Conservation (phyloP, 345 rosid genomes). For the Eucalyptus erythrocorys region DNA sequence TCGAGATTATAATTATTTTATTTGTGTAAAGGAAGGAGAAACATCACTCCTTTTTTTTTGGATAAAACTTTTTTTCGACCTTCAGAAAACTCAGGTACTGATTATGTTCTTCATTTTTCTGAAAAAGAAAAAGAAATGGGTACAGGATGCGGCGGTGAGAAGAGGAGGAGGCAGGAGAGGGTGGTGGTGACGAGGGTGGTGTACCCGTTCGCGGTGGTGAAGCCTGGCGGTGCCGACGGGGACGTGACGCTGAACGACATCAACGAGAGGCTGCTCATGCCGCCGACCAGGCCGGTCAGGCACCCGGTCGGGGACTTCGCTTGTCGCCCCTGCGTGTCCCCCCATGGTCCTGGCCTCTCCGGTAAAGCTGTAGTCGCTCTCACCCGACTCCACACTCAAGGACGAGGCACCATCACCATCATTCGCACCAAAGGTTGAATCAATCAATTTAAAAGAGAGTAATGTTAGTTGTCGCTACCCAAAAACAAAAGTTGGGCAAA, state of each 20-base stretch:
- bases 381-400: constrained; percentile 79
- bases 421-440: constrained; percentile 78
- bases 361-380: constrained; percentile 94
- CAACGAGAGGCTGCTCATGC: constrained; percentile 70
- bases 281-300: constrained; percentile 75
- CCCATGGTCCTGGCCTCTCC: constrained; percentile 69
- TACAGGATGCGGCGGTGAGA: not conserved
- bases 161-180: constrained; percentile 20
- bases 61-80: not conserved
- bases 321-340: constrained; percentile 55
- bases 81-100: not conserved
- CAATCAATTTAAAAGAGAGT: too few species aligned
- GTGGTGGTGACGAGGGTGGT: constrained; percentile 59
- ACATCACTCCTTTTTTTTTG: not conserved
- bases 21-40: not conserved
- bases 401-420: constrained; percentile 89
- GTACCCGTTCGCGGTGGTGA: constrained; percentile 92
- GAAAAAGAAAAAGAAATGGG: not conserved
- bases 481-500: not conserved
- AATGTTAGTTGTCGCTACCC: not conserved
- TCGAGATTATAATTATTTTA: not conserved
- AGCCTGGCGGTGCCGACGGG: constrained; percentile 84
- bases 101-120: not conserved
- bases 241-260: constrained; percentile 78
- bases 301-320: constrained; percentile 97